Base-by-base conservation (phyloP, 106 monocot genomes). In the Platanthera guangdongensis region DNA sequence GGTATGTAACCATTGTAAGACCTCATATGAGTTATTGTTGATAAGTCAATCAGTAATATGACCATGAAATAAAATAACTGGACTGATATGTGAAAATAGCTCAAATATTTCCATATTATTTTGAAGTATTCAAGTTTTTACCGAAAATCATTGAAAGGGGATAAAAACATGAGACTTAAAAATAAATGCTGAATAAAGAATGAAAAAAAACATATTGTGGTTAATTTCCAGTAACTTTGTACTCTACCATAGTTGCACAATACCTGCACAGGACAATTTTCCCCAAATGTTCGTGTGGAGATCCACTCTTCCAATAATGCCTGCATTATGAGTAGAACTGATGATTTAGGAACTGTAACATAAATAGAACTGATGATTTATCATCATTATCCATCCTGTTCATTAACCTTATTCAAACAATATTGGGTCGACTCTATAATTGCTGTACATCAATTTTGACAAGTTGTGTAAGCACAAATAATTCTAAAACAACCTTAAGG, bases 261-360 rank as follows among this genome's bases (percentile, higher is more conserved):
- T 88, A 96, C 99, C 94, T 92, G 90, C 0, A 68, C 70, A 53
- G 94, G 74, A 72, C 80, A 85, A 73, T 90, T 92, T 77, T 92
- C 94, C 1, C 85, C 88, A 79, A 90, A 81, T 39, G 92, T 87
- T 84, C 94, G 86, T 18, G 92, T 99, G 57, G 94, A 86, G 57
- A 92, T 92, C 99, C 99, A 99, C 82, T 99, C 99, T 78, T 99
- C 99, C 75, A 99, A 76, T 73, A 99, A 87, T 77, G 94, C 99
- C 99, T 99, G 85, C 70, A 84, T 50, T 47, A 51, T 50, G 72
- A 13, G 18, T 21, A 72, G 4, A 16, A 51, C 0, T 19, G 51
- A 51, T 19, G 51, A 51, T 51, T 51, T 0, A 22, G 9, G 47
- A 16, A 48, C 9, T 11, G 32, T 65, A 32, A 30, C 12, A 11